phyloP scores from a whole-genome alignment of 441 rosid species.

The Raphanus hybrid region DNA sequence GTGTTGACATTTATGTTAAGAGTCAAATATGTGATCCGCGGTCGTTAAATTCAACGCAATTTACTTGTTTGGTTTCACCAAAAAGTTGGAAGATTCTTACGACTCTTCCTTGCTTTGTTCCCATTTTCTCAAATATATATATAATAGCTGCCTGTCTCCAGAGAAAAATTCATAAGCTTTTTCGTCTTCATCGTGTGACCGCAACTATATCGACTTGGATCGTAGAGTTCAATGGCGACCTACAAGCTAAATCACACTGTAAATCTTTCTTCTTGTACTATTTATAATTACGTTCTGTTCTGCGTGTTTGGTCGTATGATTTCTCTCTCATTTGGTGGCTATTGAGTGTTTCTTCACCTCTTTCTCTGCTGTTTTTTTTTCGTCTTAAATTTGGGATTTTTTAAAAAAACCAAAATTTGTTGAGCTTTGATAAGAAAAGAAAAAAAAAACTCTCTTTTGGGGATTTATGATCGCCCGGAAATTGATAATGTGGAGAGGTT shows the following conservation, averaged over 20 bases:
- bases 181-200: constrained; percentile 19
- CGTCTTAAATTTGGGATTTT: constrained; percentile 11
- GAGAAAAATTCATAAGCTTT: constrained; percentile 8
- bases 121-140: background rate
- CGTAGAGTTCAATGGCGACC: constrained; percentile 56
- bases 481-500: constrained; percentile 16
- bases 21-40: constrained; percentile 37
- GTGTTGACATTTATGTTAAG: background rate
- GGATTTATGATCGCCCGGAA: constrained; percentile 19
- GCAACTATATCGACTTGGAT: constrained; percentile 15
- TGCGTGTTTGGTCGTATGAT: background rate
- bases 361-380: background rate
- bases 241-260: constrained; percentile 64
- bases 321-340: background rate
- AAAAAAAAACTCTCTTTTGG: background rate
- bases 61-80: background rate
- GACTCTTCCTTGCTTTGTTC: constrained; percentile 14
- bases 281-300: background rate
- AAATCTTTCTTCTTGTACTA: constrained; percentile 25
- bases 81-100: constrained; percentile 27
- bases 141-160: constrained; percentile 27
- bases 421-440: background rate
- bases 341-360: background rate
- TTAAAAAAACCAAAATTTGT: background rate
- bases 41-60: constrained; percentile 36